A percentile compares a stretch with the other conserved stretches of the same genome.
These are phyloP conservation scores for Colletotrichum australisinense DNA, from an alignment of 2,329 filamentous ascomycete genomes.

Conservation along the genomic window DNA sequence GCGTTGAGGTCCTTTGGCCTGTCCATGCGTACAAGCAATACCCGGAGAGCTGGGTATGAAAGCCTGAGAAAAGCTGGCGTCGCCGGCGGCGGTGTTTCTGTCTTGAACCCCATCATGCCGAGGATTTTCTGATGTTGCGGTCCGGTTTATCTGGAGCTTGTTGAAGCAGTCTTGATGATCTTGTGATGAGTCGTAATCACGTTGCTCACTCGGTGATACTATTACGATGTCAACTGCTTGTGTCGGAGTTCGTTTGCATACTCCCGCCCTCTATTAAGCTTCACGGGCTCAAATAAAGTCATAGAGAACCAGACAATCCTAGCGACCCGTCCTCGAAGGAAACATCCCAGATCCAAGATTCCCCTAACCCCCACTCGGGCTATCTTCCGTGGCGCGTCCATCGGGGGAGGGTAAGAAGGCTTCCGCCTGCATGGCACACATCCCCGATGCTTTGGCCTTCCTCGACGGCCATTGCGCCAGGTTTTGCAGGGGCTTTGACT, in stretches of 20 bases:
- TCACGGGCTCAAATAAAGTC: too few species aligned
- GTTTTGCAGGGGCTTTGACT: neutral
- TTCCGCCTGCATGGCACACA: neutral
- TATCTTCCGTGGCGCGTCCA: neutral
- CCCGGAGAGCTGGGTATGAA: constrained; percentile 53
- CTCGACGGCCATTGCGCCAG: neutral
- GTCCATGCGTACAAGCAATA: constrained; percentile 54
- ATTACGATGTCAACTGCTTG: neutral
- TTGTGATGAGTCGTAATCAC: neutral
- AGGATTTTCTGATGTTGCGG: too few species aligned
- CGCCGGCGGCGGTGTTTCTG: constrained; percentile 45
- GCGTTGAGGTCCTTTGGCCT: constrained; percentile 52
- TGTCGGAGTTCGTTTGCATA: too few species aligned
- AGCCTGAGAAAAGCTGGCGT: constrained; percentile 46
- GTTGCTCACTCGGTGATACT: neutral
- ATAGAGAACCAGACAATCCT: neutral
- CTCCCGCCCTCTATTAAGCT: neutral
- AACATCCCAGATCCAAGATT: too few species aligned
- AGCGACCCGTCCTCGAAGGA: neutral
- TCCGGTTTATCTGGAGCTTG: too few species aligned
- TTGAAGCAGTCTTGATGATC: too few species aligned
- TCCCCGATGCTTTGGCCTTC: neutral
- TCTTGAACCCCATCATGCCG: constrained; percentile 26
- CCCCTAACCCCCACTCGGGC: neutral
- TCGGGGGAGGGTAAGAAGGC: neutral